A percentile compares a stretch with the other conserved stretches of the same genome.
These are phyloP conservation scores for Delonix regia DNA, from an alignment of 306 rosid genomes.

Conservation along the genomic window DNA sequence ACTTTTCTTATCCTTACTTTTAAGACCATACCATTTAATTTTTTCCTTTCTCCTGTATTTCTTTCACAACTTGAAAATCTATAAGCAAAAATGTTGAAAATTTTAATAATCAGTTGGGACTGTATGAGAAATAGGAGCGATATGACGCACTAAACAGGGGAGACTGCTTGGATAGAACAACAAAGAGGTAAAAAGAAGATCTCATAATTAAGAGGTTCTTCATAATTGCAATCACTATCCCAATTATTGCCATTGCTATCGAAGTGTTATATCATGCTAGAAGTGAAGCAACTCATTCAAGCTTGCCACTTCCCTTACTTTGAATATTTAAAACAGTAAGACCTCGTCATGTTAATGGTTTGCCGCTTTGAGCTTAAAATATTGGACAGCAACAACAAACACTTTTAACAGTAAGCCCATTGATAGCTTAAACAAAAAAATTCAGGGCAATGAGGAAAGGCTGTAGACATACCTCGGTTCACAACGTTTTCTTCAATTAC, in stretches of 20 bases:
- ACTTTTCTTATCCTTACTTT: constrained; percentile 7
- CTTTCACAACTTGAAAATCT: background rate
- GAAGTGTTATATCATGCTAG: background rate
- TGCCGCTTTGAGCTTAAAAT: background rate
- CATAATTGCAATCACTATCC: background rate
- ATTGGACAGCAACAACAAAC: constrained; percentile 1
- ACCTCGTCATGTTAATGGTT: background rate
- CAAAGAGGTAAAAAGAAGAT: background rate
- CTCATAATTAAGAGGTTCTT: background rate
- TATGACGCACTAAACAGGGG: background rate
- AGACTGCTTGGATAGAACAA: background rate
- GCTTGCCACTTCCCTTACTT: background rate
- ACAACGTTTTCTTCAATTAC: constrained; percentile 38
- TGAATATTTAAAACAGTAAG: background rate
- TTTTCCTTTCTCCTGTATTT: background rate
- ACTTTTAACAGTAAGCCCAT: background rate
- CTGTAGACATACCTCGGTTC: constrained; percentile 55
- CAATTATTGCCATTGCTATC: too few relatives aligned
- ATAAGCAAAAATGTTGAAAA: background rate
- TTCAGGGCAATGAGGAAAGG: background rate
- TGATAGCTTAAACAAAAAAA: background rate
- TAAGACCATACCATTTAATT: background rate
- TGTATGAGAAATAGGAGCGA: background rate
- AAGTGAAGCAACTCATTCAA: background rate
- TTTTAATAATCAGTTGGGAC: background rate